Evolutionary conservation across 139 green algal species (phyloP), one percentile per base, ranked within the genome.

Genomic region (Closterium sp.): DNA sequence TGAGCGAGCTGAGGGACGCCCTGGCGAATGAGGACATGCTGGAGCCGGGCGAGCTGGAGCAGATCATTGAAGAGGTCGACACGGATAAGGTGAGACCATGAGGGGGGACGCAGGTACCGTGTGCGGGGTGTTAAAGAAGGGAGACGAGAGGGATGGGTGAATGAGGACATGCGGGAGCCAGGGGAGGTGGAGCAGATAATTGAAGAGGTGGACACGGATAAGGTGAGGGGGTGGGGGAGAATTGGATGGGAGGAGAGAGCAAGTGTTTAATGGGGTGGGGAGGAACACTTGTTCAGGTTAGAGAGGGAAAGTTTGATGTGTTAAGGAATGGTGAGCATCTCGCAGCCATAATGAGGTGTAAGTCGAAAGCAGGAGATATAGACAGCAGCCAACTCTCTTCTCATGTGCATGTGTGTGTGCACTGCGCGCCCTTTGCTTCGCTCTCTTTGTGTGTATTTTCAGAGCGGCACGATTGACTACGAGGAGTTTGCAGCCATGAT

Each of bases 381-480:
- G 9, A 4, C 34, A 70, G 50, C 50, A 24, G 10, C 50, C 17
- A 42, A 42, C 34, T 42, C 38, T 79, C 62, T 24, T 79, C 45
- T 27, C 62, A 79, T 50, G 38, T 13, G 7, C 62, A 79, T 79
- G 62, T 27, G 17, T 79, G 62, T 79, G 62, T 5, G 17, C 62
- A 50, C 38, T 50, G 38, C 38, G 13, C 4, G 7, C 19, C 62
- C 62, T 79, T 79, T 27, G 2, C 62, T 79, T 79, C 62, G 62
- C 62, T 27, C 17, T 62, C 7, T 62, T 79, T 79, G 62, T 79
- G 62, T 79, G 62, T 5, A 5, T 24, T 7, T 24, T 4, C 92
- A 94, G 92, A 92, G 94, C 94, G 92, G 92, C 22, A 92, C 19
- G 22, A 94, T 94, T 32, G 45, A 94, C 89, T 94, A 94, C 86